Evolutionary conservation across 2,329 filamentous ascomycete genomes (phyloP), one percentile per base, ranked within the genome.

Genomic region (Penicillium sp.): DNA sequence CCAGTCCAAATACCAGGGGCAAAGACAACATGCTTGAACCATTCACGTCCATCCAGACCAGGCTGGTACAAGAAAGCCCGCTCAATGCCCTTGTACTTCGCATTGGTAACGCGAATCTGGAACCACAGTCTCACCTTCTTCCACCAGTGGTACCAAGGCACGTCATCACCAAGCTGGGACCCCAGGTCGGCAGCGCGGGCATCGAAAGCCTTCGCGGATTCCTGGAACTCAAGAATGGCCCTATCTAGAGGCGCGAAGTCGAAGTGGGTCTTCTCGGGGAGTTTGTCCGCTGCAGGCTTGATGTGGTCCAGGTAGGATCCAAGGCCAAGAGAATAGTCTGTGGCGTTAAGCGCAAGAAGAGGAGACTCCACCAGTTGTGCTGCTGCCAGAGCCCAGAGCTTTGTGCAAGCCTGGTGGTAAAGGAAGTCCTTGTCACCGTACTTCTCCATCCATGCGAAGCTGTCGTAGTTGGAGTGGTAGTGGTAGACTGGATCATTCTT

Each of bases 11-110:
- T 73, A 0, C 93, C 93, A 0, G 93, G 93, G 1, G 93, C 93
- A 75, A 95, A 97, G 1, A 97, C 89, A 2, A 96, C 89, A 69
- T 97, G 93, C 78, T 97, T 97, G 79, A 93, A 97, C 92, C 92
- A 97, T 25, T 80, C 79, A 59, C 93, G 81, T 1, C 86, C 86
- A 71, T 96, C 93, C 21, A 97, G 77, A 0, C 93, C 93, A 3
- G 83, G 80, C 5, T 85, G 77, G 67, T 91, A 89, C 61, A 97
- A 68, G 74, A 97, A 96, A 50, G 87, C 81, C 17, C 92, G 82
- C 74, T 97, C 93, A 0, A 97, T 77, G 9, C 81, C 80, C 81
- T 96, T 96, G 80, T 96, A 96, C 72, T 89, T 89, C 33, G 80
- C 81, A 74, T 97, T 97, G 45, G 88, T 83, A 12, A 75, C 80